Conservation (phyloP, 2,329 filamentous ascomycete species). For the Nemania sp. region DNA sequence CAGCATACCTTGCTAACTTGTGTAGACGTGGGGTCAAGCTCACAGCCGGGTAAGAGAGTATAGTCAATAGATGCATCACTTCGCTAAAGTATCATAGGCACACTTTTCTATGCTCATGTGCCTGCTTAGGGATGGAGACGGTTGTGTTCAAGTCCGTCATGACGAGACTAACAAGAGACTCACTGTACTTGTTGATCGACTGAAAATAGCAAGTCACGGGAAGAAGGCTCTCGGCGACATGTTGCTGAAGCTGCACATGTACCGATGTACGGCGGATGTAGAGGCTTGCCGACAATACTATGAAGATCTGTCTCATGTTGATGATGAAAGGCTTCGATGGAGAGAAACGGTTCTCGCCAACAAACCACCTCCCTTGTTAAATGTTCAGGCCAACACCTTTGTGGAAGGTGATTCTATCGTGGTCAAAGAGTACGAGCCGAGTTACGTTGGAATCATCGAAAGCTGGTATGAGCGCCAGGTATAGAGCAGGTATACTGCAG, state of each 20-base stretch:
- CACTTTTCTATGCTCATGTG: conserved; percentile 65
- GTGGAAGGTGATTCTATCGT: conserved; percentile 43
- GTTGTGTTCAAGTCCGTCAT: conserved; percentile 55
- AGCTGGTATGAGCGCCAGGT: conserved; percentile 47
- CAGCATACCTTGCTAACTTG: conserved; percentile 4
- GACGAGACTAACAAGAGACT: conserved; percentile 50
- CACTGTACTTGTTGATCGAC: conserved; percentile 58
- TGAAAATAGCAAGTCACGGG: conserved; percentile 58
- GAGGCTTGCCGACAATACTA: conserved; percentile 57
- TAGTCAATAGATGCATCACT: background rate
- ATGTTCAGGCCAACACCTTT: conserved; percentile 66
- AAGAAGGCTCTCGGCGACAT: conserved; percentile 61
- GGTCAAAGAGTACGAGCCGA: conserved; percentile 62
- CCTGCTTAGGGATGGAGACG: conserved; percentile 56
- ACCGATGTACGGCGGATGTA: conserved; percentile 64
- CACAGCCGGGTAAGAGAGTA: conserved; percentile 41
- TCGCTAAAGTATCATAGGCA: conserved; percentile 47
- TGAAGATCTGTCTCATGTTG: conserved; percentile 59
- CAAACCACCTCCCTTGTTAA: conserved; percentile 61
- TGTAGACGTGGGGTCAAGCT: conserved; percentile 50
- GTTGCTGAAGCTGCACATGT: conserved; percentile 62
- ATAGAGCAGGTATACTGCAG: too few species aligned
- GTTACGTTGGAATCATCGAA: conserved; percentile 55
- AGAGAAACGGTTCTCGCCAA: conserved; percentile 59
- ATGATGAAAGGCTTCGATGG: conserved; percentile 55